Percentiles rank a stretch among this genome's conserved stretches.
These are phyloP conservation scores for Penicillium crustosum DNA, from an alignment of 2,329 filamentous ascomycete genomes.

Conservation along the genomic window DNA sequence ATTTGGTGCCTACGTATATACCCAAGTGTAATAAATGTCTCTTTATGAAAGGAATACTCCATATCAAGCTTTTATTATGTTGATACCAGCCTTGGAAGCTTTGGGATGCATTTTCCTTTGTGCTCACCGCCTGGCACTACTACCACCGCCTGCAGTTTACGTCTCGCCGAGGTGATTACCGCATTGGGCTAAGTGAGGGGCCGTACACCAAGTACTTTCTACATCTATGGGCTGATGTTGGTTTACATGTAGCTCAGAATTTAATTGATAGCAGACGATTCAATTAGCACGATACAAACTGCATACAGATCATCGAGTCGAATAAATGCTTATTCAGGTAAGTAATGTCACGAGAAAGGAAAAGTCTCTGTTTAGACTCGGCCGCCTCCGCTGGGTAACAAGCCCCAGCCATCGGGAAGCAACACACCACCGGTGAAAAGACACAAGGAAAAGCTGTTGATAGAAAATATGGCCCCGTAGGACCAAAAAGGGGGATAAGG, in stretches of 20 bases:
- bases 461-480: conserved; percentile 21
- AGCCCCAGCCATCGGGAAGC: conserved; percentile 25
- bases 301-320: conserved; percentile 13
- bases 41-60: background rate
- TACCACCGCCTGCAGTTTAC: conserved; percentile 11
- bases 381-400: conserved; percentile 12
- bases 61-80: background rate
- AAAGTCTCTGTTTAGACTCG: conserved; percentile 5
- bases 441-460: conserved; percentile 16
- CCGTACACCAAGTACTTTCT: background rate
- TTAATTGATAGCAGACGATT: background rate
- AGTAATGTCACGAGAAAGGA: conserved; percentile 16
- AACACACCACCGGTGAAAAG: conserved; percentile 19
- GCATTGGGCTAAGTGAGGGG: conserved; percentile 12
- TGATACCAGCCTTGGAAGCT: background rate
- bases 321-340: conserved; percentile 12
- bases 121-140: conserved; percentile 9
- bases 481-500: conserved; percentile 20
- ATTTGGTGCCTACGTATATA: background rate
- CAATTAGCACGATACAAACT: conserved; percentile 14
- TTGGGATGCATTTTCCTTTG: background rate
- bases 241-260: background rate
- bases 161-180: conserved; percentile 13
- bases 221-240: background rate
- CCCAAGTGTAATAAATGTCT: background rate